phyloP scores from a whole-genome alignment of 371 early-diverging fungal species.

The Sporodiniella umbellata region DNA sequence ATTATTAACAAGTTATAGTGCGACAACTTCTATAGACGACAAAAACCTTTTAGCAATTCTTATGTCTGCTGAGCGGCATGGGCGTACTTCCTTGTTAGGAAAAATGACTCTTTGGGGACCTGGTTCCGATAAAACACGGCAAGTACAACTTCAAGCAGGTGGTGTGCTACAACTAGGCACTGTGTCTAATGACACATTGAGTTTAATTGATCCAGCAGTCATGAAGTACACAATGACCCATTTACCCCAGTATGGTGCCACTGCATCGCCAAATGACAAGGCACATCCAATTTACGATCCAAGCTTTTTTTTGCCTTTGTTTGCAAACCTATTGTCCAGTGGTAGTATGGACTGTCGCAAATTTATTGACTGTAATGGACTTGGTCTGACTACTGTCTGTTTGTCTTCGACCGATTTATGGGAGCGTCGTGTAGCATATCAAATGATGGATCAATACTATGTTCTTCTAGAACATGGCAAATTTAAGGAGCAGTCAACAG shows the following conservation, averaged over 20 bases:
- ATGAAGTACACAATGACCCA: conserved; percentile 65
- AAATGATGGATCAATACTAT: conserved; percentile 66
- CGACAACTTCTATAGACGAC: conserved; percentile 49
- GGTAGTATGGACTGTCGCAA: conserved; percentile 58
- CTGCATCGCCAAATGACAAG: conserved; percentile 15
- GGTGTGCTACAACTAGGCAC: conserved; percentile 29
- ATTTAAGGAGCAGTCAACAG: conserved; percentile 64
- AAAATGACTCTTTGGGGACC: conserved; percentile 57
- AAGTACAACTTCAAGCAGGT: conserved; percentile 40
- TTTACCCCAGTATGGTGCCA: conserved; percentile 45
- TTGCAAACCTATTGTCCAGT: conserved; percentile 56
- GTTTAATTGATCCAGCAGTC: conserved; percentile 57
- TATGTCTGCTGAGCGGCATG: conserved; percentile 48
- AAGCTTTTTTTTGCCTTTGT: conserved; percentile 68
- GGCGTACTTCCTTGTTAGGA: conserved; percentile 38
- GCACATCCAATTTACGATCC: conserved; percentile 55
- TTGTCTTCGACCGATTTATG: conserved; percentile 53
- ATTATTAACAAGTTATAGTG: conserved; percentile 56
- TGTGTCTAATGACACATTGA: conserved; percentile 55
- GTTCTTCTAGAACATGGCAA: conserved; percentile 46
- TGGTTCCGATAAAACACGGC: conserved; percentile 46
- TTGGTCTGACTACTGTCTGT: conserved; percentile 65
- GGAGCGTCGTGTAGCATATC: conserved; percentile 62
- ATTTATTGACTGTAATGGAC: conserved; percentile 67
- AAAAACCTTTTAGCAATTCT: conserved; percentile 49